Conservation (phyloP, 768 basidiomycete species). For the Infundibulicybe gibba region DNA sequence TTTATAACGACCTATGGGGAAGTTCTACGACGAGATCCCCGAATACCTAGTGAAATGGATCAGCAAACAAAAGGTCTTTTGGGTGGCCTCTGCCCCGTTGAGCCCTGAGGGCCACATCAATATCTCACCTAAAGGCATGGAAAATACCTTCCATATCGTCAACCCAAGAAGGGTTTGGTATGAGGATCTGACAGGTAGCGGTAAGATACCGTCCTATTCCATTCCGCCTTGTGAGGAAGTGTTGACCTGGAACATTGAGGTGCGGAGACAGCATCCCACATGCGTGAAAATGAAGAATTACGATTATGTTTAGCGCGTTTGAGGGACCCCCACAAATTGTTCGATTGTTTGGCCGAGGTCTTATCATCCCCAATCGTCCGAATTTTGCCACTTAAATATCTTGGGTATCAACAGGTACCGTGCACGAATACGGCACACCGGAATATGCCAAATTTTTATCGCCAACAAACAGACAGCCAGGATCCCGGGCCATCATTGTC, state of each 20-base stretch:
- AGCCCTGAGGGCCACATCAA: conserved; percentile 57
- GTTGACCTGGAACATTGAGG: conserved; percentile 15
- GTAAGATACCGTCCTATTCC: conserved; percentile 35
- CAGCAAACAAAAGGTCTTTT: conserved; percentile 61
- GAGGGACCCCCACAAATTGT: conserved; percentile 46
- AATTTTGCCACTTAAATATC: neutral
- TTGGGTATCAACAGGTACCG: neutral
- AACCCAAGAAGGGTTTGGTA: conserved; percentile 61
- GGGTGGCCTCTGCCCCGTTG: conserved; percentile 68
- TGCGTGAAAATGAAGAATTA: conserved; percentile 52
- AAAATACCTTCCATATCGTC: conserved; percentile 58
- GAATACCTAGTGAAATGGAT: conserved; percentile 54
- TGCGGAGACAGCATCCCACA: conserved; percentile 48
- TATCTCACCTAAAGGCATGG: conserved; percentile 61
- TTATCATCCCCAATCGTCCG: neutral
- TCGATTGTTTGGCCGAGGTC: conserved; percentile 48
- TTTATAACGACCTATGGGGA: conserved; percentile 50
- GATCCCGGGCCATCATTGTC: neutral
- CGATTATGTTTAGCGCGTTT: conserved; percentile 50
- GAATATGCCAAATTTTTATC: neutral
- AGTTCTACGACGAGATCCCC: conserved; percentile 55
- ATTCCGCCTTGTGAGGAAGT: neutral
- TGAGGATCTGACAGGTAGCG: conserved; percentile 70
- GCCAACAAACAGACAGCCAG: neutral
- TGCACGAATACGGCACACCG: neutral